phyloP scores from a whole-genome alignment of 305 asterid genomes.

The Solanum hybrid region DNA sequence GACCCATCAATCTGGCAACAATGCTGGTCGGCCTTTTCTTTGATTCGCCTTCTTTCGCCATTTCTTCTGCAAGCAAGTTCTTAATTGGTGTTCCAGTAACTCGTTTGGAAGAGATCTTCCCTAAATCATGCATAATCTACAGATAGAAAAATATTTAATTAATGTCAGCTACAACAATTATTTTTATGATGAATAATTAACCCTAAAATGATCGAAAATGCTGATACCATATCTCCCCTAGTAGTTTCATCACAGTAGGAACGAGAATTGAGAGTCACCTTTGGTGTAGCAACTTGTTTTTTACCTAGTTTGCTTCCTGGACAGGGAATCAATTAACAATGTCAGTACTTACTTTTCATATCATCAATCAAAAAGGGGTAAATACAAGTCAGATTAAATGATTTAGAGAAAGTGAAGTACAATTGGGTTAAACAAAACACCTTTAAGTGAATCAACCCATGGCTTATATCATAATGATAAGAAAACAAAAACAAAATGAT shows the following conservation, averaged over 20 bases:
- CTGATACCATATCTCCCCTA: slow-evolving; percentile 35
- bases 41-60: slow-evolving; percentile 53
- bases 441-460: not conserved
- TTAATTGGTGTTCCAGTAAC: slow-evolving; percentile 54
- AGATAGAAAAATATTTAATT: not conserved
- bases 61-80: slow-evolving; percentile 68
- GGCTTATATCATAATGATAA: not conserved
- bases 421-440: not conserved
- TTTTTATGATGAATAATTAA: not conserved
- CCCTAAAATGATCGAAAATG: not conserved
- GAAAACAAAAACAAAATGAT: not conserved
- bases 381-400: not conserved
- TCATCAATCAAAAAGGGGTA: not conserved
- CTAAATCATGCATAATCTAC: slow-evolving; percentile 43
- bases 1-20: slow-evolving; percentile 81
- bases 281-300: slow-evolving; percentile 37
- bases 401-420: not conserved
- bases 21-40: slow-evolving; percentile 52
- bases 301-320: slow-evolving; percentile 47
- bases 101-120: slow-evolving; percentile 36
- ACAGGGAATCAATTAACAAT: slow-evolving; percentile 15
- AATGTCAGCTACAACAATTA: slow-evolving; percentile 5
- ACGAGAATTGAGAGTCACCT: slow-evolving; percentile 37
- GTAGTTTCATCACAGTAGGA: slow-evolving; percentile 39
- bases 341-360: not conserved